These are phyloP conservation scores for Eimeria praecox DNA, from an alignment of 169 alveolate species.

Conservation along the genomic window DNA sequence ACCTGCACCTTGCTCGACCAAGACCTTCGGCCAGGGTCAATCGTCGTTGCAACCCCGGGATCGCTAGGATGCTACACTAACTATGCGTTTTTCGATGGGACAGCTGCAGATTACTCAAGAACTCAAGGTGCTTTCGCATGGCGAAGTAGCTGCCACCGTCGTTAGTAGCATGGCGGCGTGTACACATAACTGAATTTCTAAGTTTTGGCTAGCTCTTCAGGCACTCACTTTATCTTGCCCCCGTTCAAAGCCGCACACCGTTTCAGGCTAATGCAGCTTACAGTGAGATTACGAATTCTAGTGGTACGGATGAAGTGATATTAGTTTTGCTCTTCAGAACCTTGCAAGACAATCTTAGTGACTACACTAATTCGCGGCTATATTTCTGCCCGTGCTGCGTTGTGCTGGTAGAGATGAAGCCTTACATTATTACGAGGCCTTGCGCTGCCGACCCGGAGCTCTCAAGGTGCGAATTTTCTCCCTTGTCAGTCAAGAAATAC, in stretches of 20 bases:
- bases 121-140: constrained; percentile 22
- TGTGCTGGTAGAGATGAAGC: constrained; percentile 50
- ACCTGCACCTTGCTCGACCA: constrained; percentile 82
- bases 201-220: not conserved
- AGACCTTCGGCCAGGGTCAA: constrained; percentile 81
- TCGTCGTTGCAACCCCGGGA: constrained; percentile 80
- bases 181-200: not conserved
- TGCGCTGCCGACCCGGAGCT: constrained; percentile 81
- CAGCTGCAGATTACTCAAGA: constrained; percentile 67
- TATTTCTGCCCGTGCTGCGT: not conserved
- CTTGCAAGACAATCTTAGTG: too few species aligned
- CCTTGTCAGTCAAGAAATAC: not conserved
- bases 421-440: constrained; percentile 75
- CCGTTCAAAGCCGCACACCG: not conserved
- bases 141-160: not conserved
- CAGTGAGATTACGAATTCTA: too few species aligned
- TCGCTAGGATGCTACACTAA: constrained; percentile 79
- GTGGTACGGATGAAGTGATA: not conserved
- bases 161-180: too few species aligned
- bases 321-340: not conserved
- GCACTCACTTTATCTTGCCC: not conserved
- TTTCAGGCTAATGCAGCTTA: not conserved
- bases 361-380: not conserved
- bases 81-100: constrained; percentile 74
- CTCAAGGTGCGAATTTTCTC: constrained; percentile 42